Percentiles rank a stretch among this genome's conserved stretches.
Evolutionary conservation across 768 basidiomycete genomes (phyloP).

Genomic region (Hygrocybe punicea): DNA sequence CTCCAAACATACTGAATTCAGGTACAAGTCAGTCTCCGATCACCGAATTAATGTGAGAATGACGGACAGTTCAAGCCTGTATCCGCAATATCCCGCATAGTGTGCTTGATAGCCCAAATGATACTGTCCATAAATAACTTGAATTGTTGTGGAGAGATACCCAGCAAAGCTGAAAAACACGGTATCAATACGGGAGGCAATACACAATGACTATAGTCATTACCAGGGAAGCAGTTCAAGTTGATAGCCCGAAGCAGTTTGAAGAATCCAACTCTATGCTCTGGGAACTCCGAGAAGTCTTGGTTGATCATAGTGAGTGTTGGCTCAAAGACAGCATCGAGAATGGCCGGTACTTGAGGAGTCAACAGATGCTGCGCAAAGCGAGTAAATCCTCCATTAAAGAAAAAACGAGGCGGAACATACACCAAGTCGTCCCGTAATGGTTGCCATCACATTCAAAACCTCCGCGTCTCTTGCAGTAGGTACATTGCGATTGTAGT

Average conservation of each 20-base stretch:
- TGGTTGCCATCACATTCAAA: constrained; percentile 94
- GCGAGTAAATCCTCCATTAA: not conserved
- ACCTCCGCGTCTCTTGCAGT: constrained; percentile 95
- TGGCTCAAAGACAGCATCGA: constrained; percentile 96
- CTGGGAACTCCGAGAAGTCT: constrained; percentile 98
- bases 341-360: constrained; percentile 89
- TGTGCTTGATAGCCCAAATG: constrained; percentile 99
- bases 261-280: constrained; percentile 97
- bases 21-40: constrained; percentile 2
- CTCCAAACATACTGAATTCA: constrained; percentile 74
- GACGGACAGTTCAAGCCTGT: constrained; percentile 70
- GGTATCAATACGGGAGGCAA: constrained; percentile 6
- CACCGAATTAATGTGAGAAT: constrained; percentile 2
- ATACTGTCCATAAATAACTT: constrained; percentile 98
- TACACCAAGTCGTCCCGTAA: constrained; percentile 84
- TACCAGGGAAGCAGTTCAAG: constrained; percentile 92
- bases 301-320: constrained; percentile 99
- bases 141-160: constrained; percentile 88
- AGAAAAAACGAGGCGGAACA: constrained; percentile 30
- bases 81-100: constrained; percentile 97
- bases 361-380: constrained; percentile 68
- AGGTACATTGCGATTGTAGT: constrained; percentile 93
- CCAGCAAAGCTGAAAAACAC: constrained; percentile 61
- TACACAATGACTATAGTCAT: constrained; percentile 16
- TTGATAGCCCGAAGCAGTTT: constrained; percentile 92